Conservation (phyloP, 1,284 basidiomycete genomes). For the Mycosarcoma maydis region DNA sequence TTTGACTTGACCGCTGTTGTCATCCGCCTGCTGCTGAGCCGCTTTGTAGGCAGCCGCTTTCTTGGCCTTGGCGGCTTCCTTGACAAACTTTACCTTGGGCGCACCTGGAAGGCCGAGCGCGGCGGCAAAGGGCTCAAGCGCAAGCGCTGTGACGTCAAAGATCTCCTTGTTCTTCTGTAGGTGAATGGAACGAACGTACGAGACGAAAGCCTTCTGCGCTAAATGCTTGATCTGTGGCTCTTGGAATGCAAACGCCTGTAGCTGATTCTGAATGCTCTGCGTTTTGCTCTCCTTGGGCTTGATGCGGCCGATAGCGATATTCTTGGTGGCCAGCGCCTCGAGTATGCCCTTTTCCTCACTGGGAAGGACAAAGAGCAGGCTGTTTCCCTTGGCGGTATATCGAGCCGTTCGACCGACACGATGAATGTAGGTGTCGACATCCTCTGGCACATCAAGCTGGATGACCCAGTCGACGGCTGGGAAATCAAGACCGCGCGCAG, state of each 20-base stretch:
- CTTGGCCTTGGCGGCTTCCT: constrained; percentile 77
- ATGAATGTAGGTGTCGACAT: constrained; percentile 98
- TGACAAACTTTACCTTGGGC: constrained; percentile 91
- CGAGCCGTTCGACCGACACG: constrained; percentile 94
- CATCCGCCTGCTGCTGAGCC: constrained; percentile 25
- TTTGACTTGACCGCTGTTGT: constrained; percentile 16
- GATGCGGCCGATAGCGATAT: constrained; percentile 76
- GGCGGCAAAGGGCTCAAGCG: constrained; percentile 84
- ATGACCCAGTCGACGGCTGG: constrained; percentile 97
- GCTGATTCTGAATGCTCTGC: constrained; percentile 83
- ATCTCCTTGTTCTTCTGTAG: constrained; percentile 93
- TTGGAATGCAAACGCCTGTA: constrained; percentile 93
- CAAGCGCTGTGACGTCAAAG: constrained; percentile 85
- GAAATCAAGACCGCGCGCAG: constrained; percentile 95
- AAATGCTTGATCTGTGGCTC: constrained; percentile 98
- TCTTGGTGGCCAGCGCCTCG: constrained; percentile 77
- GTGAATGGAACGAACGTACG: constrained; percentile 91
- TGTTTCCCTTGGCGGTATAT: constrained; percentile 89
- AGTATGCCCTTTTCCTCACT: constrained; percentile 93
- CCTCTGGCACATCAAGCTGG: constrained; percentile 96
- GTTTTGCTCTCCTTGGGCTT: constrained; percentile 91
- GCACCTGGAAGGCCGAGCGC: constrained; percentile 91
- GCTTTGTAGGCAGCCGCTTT: constrained; percentile 73
- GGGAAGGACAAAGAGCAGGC: constrained; percentile 82
- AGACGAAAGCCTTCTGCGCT: constrained; percentile 95